These are phyloP conservation scores for Paspalum notatum DNA, from an alignment of 176 grass and related monocot species.

Conservation along the genomic window DNA sequence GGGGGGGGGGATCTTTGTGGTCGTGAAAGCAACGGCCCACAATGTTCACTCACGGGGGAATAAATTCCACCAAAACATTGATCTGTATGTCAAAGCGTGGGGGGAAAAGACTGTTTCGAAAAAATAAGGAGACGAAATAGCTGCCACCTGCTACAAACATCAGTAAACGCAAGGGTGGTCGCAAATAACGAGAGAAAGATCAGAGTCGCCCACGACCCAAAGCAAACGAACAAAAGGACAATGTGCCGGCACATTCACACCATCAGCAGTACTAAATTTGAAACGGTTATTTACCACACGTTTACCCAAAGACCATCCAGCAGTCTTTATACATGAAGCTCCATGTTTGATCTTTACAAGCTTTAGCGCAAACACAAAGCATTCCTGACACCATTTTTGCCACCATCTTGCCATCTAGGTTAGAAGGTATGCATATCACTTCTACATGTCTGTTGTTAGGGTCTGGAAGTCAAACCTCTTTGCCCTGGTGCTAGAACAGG, in stretches of 20 bases:
- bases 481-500: conserved; percentile 39
- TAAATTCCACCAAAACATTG: conserved; percentile 21
- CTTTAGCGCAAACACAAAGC: conserved; percentile 42
- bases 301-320: conserved; percentile 5
- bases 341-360: conserved; percentile 48
- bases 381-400: conserved; percentile 12
- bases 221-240: neutral
- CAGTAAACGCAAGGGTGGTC: neutral
- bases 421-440: conserved; percentile 46
- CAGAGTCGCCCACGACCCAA: neutral
- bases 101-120: neutral
- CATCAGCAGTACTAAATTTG: neutral
- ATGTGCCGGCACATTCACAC: neutral
- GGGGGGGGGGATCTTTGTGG: neutral
- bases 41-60: conserved; percentile 21
- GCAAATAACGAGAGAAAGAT: neutral
- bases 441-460: conserved; percentile 48
- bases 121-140: neutral
- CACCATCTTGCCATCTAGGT: conserved; percentile 43
- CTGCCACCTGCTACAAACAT: neutral
- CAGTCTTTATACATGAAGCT: conserved; percentile 43
- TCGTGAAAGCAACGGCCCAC: conserved; percentile 40
- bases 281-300: conserved; percentile 23
- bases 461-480: conserved; percentile 11
- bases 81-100: too few species aligned